Base-by-base conservation (phyloP, 106 monocot species). In the Gastrodia elata region DNA sequence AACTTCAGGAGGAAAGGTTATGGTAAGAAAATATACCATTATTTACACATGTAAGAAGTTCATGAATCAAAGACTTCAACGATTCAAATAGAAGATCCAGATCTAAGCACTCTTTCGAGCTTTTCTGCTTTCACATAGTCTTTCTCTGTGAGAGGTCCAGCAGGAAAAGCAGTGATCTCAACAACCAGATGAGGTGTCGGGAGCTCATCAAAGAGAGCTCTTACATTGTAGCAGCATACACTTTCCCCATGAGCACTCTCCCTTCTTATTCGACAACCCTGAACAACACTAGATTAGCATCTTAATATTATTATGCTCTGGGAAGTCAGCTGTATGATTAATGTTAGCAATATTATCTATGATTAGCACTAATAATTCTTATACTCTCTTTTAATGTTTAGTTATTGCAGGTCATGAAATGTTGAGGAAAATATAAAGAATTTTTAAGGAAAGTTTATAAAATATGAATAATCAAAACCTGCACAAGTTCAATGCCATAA, bases 201-300 rank as follows among this genome's bases (percentile, higher is more conserved):
- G 43, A 97, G 88, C 79, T 97, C 93, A 76, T 97, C 97, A 61
- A 93, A 97, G 32, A 97, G 80, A 27, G 93, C 97, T 83, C 97
- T 86, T n/a, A 93, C 90, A 65, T 97, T 97, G 65, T 97, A 82
- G 86, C 90, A 97, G 68, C 97, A 97, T 2, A 97, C 92, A 48
- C 88, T 93, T 78, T 97, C 97, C 36, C 93, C 88, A 68, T 97
- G 97, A 22, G 93, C 93, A 80, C 75, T 97, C 73, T 97, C 84
- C 73, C 97, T 88, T 77, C 97, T 84, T 81, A 97, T 97, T 70
- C 87, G 86, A 78, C 97, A 97, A 68, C 97, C 97, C 92, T 97
- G 44, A 25, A 84, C 46, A 7, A 14, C 64, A 35, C 65, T 25
- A 69, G 46, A 30, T 61, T 28, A 61, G 61, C 6, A 61, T 6